A percentile compares a stretch with the other conserved stretches of the same genome.
Evolutionary conservation across 208 protist species (phyloP).

Genomic region (Kentomonas sorsogonicus): DNA sequence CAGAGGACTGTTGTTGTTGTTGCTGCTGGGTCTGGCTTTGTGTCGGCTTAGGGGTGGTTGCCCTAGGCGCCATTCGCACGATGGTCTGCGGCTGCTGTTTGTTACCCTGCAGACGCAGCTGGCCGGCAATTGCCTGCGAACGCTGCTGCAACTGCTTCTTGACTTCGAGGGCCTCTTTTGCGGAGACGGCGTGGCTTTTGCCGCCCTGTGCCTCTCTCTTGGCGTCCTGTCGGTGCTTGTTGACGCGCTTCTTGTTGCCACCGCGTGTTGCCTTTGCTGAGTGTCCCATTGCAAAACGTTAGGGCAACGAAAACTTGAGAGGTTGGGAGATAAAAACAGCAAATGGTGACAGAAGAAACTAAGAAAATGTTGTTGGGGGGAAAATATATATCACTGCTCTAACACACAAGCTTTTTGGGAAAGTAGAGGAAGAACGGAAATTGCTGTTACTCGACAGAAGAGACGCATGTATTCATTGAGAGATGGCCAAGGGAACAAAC

Average conservation of each 20-base stretch:
- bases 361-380: conserved; percentile 9
- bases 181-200: conserved; percentile 63
- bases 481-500: conserved; percentile 1
- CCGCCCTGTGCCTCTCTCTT: conserved; percentile 72
- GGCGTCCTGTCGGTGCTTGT: conserved; percentile 58
- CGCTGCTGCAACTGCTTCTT: conserved; percentile 52
- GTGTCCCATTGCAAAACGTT: conserved; percentile 62
- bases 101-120: conserved; percentile 29
- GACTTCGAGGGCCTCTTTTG: conserved; percentile 56
- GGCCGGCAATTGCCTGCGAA: conserved; percentile 52
- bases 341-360: background rate
- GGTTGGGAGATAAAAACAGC: conserved; percentile 5
- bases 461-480: too few relatives aligned
- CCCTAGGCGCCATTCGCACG: conserved; percentile 71
- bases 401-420: too few relatives aligned
- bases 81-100: conserved; percentile 22
- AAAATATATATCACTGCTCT: too few relatives aligned
- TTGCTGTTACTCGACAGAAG: too few relatives aligned
- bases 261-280: conserved; percentile 86
- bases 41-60: conserved; percentile 11
- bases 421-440: too few relatives aligned
- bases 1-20: conserved; percentile 1
- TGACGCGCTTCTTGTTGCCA: conserved; percentile 85
- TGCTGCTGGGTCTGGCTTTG: conserved; percentile 13
- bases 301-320: background rate